A percentile compares a stretch with the other conserved stretches of the same genome.
These are phyloP conservation scores for Parafenestella ontariensis DNA, from an alignment of 2,329 filamentous ascomycete genomes.

Conservation along the genomic window DNA sequence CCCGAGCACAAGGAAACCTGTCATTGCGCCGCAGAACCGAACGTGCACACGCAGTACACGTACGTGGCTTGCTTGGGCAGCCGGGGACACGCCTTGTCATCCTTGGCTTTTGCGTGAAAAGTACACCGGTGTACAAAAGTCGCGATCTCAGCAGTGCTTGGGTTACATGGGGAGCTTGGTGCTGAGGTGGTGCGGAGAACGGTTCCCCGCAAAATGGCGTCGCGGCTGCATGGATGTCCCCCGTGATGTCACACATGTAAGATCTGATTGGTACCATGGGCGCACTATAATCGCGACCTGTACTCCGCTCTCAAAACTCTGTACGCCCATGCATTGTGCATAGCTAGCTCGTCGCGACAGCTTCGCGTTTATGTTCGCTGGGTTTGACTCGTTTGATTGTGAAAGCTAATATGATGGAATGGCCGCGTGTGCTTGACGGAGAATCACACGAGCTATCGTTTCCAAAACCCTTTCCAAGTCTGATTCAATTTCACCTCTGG, in stretches of 20 bases:
- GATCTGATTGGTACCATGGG: constrained; percentile 8
- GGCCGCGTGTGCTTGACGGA: no score
- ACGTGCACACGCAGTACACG: constrained; percentile 13
- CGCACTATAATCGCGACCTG: not conserved
- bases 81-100: constrained; percentile 1
- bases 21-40: constrained; percentile 4
- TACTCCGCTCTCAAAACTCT: not conserved
- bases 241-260: constrained; percentile 28
- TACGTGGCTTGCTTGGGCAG: constrained; percentile 25
- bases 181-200: constrained; percentile 8
- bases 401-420: no score
- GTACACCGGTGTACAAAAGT: not conserved
- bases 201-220: constrained; percentile 26
- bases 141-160: constrained; percentile 2
- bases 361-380: no score
- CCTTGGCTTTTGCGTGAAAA: not conserved
- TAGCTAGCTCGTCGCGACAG: no score
- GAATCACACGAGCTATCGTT: no score
- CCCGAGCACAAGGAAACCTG: constrained; percentile 21
- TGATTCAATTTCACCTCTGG: no score
- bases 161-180: not conserved
- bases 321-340: not conserved
- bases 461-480: no score
- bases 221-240: constrained; percentile 14
- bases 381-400: no score